phyloP scores from a whole-genome alignment of 495 filamentous ascomycete genomes.

The Xylaria castorea region DNA sequence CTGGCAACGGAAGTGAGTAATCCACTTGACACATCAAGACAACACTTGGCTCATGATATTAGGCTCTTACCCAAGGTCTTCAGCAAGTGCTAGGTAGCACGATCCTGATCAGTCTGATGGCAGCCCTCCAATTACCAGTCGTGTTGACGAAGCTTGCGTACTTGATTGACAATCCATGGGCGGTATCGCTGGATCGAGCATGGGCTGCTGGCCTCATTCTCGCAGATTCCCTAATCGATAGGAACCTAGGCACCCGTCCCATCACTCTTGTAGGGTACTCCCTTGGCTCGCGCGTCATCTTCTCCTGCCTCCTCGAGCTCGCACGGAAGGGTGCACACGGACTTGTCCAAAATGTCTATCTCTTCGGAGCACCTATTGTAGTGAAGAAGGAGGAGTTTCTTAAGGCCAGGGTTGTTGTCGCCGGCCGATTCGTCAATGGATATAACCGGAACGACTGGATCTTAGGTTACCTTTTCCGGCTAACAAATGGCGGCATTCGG shows the following conservation, averaged over 20 bases:
- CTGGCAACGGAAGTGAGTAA: constrained; percentile 87
- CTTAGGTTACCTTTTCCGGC: constrained; percentile 93
- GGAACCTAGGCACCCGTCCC: constrained; percentile 88
- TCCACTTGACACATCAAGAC: constrained; percentile 13
- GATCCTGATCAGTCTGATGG: constrained; percentile 87
- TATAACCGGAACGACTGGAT: constrained; percentile 98
- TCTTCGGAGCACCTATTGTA: constrained; percentile 92
- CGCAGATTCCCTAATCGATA: constrained; percentile 90
- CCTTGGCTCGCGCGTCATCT: constrained; percentile 90
- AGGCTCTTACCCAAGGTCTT: constrained; percentile 93
- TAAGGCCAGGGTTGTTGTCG: constrained; percentile 78
- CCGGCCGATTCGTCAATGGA: constrained; percentile 92
- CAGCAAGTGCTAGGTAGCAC: constrained; percentile 96
- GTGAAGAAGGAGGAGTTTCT: constrained; percentile 92
- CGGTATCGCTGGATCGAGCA: constrained; percentile 88
- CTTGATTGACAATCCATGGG: constrained; percentile 98
- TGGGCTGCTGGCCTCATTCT: constrained; percentile 90
- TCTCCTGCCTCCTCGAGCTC: constrained; percentile 87
- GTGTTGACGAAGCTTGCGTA: constrained; percentile 95
- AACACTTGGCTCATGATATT: constrained; percentile 20
- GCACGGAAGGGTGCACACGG: constrained; percentile 87
- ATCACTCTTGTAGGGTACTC: constrained; percentile 98
- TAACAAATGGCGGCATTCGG: constrained; percentile 91
- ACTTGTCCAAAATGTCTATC: constrained; percentile 91
- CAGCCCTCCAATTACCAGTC: constrained; percentile 89